Percentiles rank a stretch among this genome's conserved stretches.
Evolutionary conservation across 108 stramenopile genomes (phyloP).

Genomic region (Phaeodactylum tricornutum): DNA sequence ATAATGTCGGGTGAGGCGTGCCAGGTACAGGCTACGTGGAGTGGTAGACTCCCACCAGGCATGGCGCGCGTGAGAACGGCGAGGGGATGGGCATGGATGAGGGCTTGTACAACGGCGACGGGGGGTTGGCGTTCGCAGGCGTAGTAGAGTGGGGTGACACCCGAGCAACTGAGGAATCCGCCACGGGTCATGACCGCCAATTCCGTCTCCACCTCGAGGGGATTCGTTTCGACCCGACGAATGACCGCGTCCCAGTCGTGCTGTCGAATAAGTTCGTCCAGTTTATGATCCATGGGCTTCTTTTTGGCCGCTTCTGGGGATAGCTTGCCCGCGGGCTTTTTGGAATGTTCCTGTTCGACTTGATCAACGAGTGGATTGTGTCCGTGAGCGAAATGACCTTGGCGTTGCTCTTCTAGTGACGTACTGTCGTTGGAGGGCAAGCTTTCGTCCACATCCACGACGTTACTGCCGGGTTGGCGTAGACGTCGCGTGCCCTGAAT

Average conservation of each 20-base stretch:
- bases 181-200: conserved; percentile 59
- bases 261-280: conserved; percentile 48
- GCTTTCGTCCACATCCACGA: conserved; percentile 39
- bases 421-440: conserved; percentile 1
- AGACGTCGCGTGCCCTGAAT: conserved; percentile 25
- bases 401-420: conserved; percentile 1
- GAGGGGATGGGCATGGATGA: conserved; percentile 45
- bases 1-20: conserved; percentile 44
- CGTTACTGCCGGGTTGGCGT: conserved; percentile 4
- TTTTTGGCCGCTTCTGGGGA: too few relatives aligned
- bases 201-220: conserved; percentile 45
- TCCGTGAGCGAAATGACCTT: too few relatives aligned
- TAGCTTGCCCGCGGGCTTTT: too few relatives aligned
- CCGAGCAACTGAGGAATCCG: conserved; percentile 53
- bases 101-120: conserved; percentile 40
- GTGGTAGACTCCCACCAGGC: conserved; percentile 70
- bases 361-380: too few relatives aligned
- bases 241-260: conserved; percentile 58
- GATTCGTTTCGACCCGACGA: conserved; percentile 34
- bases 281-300: too few relatives aligned
- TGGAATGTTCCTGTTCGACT: too few relatives aligned
- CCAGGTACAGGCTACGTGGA: conserved; percentile 83
- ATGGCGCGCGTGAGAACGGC: conserved; percentile 39
- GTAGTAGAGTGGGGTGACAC: conserved; percentile 66
- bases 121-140: conserved; percentile 72